Percentiles rank a stretch among this genome's conserved stretches.
phyloP scores from a whole-genome alignment of 345 rosid genomes.

The Sonneratia alba region DNA sequence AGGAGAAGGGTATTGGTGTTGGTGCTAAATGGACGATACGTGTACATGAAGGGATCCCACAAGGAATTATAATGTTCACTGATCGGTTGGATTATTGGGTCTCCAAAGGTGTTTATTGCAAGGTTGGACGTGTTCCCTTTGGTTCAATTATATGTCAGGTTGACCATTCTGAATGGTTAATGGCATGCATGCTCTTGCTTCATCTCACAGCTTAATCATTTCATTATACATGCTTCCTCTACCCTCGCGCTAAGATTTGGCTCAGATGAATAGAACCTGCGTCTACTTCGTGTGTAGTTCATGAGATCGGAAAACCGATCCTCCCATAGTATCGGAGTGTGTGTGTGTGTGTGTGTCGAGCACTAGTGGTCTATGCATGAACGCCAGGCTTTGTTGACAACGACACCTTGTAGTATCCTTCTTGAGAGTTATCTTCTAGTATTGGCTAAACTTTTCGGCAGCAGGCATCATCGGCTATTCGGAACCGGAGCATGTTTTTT shows the following conservation, averaged over 20 bases:
- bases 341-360: no score
- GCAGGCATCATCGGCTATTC: no score
- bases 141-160: not conserved
- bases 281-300: no score
- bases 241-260: not conserved
- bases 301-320: no score
- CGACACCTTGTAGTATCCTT: no score
- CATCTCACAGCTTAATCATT: not conserved
- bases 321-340: no score
- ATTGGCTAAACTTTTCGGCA: no score
- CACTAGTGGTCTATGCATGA: no score
- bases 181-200: not conserved
- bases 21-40: conserved; percentile 17
- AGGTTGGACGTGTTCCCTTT: not conserved
- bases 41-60: not conserved
- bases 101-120: not conserved
- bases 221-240: not conserved
- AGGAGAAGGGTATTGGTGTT: not conserved
- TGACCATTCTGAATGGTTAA: not conserved
- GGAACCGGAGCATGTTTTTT: no score
- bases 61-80: not conserved
- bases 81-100: not conserved
- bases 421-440: not conserved
- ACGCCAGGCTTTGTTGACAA: not conserved
- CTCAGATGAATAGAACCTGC: not conserved